Conservation (phyloP, 495 filamentous ascomycete species). For the Neurospora sp. region DNA sequence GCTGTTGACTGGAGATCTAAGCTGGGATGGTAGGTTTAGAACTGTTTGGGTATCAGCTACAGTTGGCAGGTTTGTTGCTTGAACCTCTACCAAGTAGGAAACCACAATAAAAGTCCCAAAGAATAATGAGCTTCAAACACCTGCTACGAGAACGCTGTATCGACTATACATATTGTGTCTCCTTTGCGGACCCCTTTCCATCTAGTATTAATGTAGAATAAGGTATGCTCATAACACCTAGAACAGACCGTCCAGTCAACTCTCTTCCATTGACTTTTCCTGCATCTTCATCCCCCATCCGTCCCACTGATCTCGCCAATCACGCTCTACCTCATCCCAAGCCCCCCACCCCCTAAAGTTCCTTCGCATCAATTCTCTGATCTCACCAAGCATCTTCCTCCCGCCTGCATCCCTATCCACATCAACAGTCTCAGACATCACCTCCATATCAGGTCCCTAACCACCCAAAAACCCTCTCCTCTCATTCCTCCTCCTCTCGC, state of each 20-base stretch:
- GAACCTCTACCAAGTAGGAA: not conserved
- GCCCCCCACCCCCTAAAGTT: no score
- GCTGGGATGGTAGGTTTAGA: not conserved
- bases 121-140: not conserved
- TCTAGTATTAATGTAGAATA: not conserved
- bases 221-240: not conserved
- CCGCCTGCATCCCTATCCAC: not conserved
- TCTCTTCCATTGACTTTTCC: not conserved
- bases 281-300: not conserved
- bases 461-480: conserved; percentile 52
- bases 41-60: not conserved
- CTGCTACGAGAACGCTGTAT: not conserved
- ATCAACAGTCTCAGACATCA: not conserved
- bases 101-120: not conserved
- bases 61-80: not conserved
- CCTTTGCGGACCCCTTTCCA: not conserved
- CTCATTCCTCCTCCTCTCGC: conserved; percentile 58
- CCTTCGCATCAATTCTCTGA: not conserved
- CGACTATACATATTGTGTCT: not conserved
- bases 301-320: not conserved
- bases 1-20: not conserved
- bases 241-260: not conserved
- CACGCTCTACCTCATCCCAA: no score
- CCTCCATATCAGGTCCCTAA: not conserved
- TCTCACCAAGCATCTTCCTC: not conserved